Conservation (phyloP, 1,284 basidiomycete species). For the Papiliotrema fonsecae region DNA sequence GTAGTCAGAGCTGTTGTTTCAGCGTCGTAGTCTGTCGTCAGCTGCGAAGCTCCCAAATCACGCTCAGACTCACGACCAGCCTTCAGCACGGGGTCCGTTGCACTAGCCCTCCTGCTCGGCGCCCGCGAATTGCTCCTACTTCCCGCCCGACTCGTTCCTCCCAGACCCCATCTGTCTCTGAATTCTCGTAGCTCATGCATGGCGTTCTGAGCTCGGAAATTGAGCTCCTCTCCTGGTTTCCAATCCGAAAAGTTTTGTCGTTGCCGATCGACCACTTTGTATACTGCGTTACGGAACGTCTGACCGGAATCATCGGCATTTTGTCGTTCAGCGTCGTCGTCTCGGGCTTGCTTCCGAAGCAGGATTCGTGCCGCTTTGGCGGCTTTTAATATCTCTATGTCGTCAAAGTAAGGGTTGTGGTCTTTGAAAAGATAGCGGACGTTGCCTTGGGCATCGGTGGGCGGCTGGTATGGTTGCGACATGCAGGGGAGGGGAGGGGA, state of each 20-base stretch:
- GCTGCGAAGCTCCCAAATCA: background rate
- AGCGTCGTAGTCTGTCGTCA: slow-evolving; percentile 18
- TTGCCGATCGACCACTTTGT: slow-evolving; percentile 36
- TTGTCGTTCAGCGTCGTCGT: slow-evolving; percentile 29
- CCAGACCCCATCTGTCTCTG: slow-evolving; percentile 27
- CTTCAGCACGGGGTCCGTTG: background rate
- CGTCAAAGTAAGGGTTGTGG: slow-evolving; percentile 53
- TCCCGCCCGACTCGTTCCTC: slow-evolving; percentile 14
- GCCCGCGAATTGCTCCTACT: slow-evolving; percentile 8
- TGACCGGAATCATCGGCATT: slow-evolving; percentile 17
- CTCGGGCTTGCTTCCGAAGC: slow-evolving; percentile 43
- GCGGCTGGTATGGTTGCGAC: slow-evolving; percentile 44
- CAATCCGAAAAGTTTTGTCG: slow-evolving; percentile 36
- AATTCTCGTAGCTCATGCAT: slow-evolving; percentile 40
- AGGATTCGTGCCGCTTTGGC: slow-evolving; percentile 50
- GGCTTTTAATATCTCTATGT: slow-evolving; percentile 51
- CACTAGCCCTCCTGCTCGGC: slow-evolving; percentile 8
- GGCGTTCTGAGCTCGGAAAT: slow-evolving; percentile 32
- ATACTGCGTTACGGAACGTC: slow-evolving; percentile 41
- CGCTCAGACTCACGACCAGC: background rate
- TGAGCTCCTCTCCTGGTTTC: slow-evolving; percentile 38
- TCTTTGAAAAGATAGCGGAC: slow-evolving; percentile 53
- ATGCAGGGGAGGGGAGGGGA: slow-evolving; percentile 59
- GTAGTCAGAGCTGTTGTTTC: slow-evolving; percentile 28
- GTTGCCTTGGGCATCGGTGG: slow-evolving; percentile 35